Percentiles rank a stretch among this genome's conserved stretches.
Evolutionary conservation across 768 basidiomycete species (phyloP).

Genomic region (Lyophyllum shimeji): DNA sequence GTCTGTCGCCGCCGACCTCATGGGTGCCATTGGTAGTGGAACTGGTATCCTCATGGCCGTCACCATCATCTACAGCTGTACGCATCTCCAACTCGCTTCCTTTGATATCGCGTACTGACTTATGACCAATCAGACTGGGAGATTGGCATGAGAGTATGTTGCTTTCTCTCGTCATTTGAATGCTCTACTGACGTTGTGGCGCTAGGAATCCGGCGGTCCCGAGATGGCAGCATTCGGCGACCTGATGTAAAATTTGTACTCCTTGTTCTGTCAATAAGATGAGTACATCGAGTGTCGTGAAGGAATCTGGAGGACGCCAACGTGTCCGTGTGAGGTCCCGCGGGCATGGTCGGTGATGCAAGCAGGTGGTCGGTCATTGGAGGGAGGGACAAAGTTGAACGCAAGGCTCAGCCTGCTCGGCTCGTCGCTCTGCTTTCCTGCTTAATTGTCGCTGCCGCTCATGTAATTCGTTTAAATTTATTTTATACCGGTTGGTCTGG

Average conservation of each 20-base stretch:
- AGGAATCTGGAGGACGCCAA: background rate
- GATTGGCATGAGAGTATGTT: slow-evolving; percentile 75
- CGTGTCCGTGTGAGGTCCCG: background rate
- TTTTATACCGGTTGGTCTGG: background rate
- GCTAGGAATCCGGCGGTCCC: slow-evolving; percentile 72
- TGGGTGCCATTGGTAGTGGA: slow-evolving; percentile 95
- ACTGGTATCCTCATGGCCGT: slow-evolving; percentile 98
- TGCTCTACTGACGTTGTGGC: background rate
- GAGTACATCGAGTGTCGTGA: background rate
- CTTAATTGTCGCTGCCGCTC: background rate
- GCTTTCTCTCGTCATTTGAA: background rate
- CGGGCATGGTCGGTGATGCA: background rate
- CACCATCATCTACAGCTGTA: slow-evolving; percentile 94
- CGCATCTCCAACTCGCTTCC: slow-evolving; percentile 28
- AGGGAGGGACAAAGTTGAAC: background rate
- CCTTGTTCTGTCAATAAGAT: background rate
- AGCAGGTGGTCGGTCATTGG: background rate
- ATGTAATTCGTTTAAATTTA: background rate
- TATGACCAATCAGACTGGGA: slow-evolving; percentile 76
- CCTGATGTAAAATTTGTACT: slow-evolving; percentile 47
- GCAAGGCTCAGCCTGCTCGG: background rate
- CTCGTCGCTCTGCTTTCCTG: background rate
- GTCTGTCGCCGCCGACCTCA: slow-evolving; percentile 88
- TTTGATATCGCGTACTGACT: slow-evolving; percentile 8
- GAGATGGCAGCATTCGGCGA: slow-evolving; percentile 84